phyloP scores from a whole-genome alignment of 202 grass and related monocot species.

The Eragrostis tef region DNA sequence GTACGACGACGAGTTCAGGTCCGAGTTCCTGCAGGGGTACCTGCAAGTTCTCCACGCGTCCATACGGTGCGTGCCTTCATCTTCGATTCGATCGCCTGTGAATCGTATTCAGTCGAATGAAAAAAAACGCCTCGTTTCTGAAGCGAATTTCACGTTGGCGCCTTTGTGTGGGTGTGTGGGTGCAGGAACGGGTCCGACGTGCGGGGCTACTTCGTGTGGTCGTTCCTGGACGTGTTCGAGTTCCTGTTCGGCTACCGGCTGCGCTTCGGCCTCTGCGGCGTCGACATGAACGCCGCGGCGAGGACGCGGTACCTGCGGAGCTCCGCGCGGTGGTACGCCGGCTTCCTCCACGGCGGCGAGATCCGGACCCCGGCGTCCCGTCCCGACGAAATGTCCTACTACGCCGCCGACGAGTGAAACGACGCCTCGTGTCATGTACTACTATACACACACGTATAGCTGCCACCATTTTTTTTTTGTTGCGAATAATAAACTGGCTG shows the following conservation, averaged over 20 bases:
- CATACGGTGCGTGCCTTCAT: slow-evolving; percentile 48
- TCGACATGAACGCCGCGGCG: slow-evolving; percentile 43
- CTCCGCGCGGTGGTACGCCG: slow-evolving; percentile 65
- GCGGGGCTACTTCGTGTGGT: slow-evolving; percentile 87
- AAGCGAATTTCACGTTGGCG: no score
- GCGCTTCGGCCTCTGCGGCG: slow-evolving; percentile 54
- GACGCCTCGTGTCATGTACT: no score
- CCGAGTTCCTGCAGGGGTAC: slow-evolving; percentile 54
- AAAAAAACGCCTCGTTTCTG: no score
- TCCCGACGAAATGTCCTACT: no score
- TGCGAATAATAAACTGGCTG: not conserved
- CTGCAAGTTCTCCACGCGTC: slow-evolving; percentile 53
- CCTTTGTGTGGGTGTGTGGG: not conserved
- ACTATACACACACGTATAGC: no score
- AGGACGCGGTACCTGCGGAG: slow-evolving; percentile 60
- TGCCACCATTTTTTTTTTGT: not conserved
- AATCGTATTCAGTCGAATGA: not conserved
- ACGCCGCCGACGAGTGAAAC: not conserved
- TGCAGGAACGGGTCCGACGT: slow-evolving; percentile 76
- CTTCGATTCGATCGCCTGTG: no score
- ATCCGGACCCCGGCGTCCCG: slow-evolving; percentile 9
- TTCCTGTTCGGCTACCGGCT: slow-evolving; percentile 29
- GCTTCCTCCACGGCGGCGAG: slow-evolving; percentile 50
- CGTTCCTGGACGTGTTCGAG: slow-evolving; percentile 68
- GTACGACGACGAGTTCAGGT: slow-evolving; percentile 50